Evolutionary conservation across 2,329 filamentous ascomycete genomes (phyloP).

Genomic region (Sclerotinia minor): DNA sequence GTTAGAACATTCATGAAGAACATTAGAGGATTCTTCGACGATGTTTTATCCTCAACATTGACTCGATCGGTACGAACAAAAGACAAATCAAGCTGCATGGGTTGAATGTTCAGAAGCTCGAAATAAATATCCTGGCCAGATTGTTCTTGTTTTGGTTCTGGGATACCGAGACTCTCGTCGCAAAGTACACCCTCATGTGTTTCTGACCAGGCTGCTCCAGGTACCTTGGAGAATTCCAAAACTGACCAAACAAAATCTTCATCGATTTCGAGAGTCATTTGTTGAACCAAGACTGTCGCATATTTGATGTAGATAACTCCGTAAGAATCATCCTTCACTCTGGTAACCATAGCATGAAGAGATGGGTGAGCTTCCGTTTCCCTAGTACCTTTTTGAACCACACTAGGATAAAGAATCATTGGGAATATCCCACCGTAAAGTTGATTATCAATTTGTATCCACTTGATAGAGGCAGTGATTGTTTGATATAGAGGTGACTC

Average conservation of each 20-base stretch:
- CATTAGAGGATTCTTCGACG: conserved; percentile 91
- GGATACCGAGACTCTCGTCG: conserved; percentile 86
- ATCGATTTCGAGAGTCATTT: conserved; percentile 97
- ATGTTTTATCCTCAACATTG: conserved; percentile 92
- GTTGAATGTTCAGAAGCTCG: conserved; percentile 92
- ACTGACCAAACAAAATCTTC: conserved; percentile 98
- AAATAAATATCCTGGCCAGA: conserved; percentile 96
- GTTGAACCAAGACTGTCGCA: conserved; percentile 86
- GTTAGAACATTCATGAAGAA: conserved; percentile 98
- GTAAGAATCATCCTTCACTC: conserved; percentile 97
- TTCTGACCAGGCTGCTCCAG: conserved; percentile 83
- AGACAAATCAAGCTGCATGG: conserved; percentile 95
- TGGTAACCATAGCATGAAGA: conserved; percentile 84
- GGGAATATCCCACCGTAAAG: conserved; percentile 98
- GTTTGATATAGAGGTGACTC: conserved; percentile 96
- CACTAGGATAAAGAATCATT: conserved; percentile 93
- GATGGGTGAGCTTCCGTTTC: conserved; percentile 97
- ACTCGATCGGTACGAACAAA: conserved; percentile 96
- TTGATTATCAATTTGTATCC: conserved; percentile 99
- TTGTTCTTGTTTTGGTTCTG: conserved; percentile 82
- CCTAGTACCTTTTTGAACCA: conserved; percentile 90
- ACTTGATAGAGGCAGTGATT: conserved; percentile 86
- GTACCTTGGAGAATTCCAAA: conserved; percentile 90
- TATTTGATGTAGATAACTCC: conserved; percentile 99
- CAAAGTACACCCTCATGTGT: conserved; percentile 77